These are phyloP conservation scores for Diaporthe nobilis DNA, from an alignment of 2,329 filamentous ascomycete species.

Conservation along the genomic window DNA sequence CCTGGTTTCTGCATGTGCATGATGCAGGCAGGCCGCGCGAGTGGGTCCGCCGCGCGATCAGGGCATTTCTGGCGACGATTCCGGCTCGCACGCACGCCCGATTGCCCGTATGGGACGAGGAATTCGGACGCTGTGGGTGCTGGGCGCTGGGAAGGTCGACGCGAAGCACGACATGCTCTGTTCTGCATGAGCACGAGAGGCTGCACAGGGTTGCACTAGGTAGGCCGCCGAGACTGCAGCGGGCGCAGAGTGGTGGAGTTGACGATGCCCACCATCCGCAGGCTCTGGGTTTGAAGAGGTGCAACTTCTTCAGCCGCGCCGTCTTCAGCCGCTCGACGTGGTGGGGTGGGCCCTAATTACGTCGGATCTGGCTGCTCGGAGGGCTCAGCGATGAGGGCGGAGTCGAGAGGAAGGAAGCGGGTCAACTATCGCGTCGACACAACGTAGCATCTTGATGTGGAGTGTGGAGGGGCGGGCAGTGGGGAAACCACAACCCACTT, in stretches of 20 bases:
- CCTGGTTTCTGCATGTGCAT: constrained; percentile 26
- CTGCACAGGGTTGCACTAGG: constrained; percentile 23
- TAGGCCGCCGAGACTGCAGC: constrained; percentile 15
- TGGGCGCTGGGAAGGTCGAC: constrained; percentile 13
- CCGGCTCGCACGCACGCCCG: constrained; percentile 1
- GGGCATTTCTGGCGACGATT: constrained; percentile 16
- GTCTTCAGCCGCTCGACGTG: constrained; percentile 10
- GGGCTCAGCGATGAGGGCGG: not conserved
- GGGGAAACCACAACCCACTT: constrained; percentile 11
- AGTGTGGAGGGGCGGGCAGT: not conserved
- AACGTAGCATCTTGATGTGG: not conserved
- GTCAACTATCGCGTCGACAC: not conserved
- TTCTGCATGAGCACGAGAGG: constrained; percentile 10
- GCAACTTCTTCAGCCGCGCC: constrained; percentile 1
- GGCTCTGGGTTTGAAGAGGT: not conserved
- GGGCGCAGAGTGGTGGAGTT: constrained; percentile 8
- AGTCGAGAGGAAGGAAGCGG: constrained; percentile 13
- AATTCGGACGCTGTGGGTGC: not conserved
- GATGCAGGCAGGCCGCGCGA: constrained; percentile 9
- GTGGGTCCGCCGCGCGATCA: constrained; percentile 2
- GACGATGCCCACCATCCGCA: not conserved
- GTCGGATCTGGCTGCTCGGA: not conserved
- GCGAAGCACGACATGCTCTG: constrained; percentile 25
- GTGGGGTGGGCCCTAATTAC: not conserved
- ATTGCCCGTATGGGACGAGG: constrained; percentile 7